Evolutionary conservation across 1,284 basidiomycete species (phyloP), one percentile per base, ranked within the genome.

Genomic region (Ustilago esculenta): DNA sequence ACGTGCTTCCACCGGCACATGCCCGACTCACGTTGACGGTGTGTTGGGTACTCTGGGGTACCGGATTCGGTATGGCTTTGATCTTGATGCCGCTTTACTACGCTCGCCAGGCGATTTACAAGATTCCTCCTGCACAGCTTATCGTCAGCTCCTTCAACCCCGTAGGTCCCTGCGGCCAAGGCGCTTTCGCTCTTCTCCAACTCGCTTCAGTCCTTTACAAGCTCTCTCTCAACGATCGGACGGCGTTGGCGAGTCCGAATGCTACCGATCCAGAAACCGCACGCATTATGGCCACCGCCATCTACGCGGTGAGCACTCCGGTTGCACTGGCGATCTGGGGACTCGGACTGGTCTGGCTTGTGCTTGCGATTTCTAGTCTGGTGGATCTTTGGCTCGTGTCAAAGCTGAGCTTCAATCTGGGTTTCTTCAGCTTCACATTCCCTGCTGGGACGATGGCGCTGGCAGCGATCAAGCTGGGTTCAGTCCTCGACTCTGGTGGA

Each of bases 131-230:
- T 0, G 84, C 86, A 1, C 81, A 79, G 10, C 81, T 84, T 2
- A 85, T 90, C 32, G 81, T 89, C 34, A 88, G 87, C 3, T 84
- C 87, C 7, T 90, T 91, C 79, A 73, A 87, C 5, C 86, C 86
- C 2, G 75, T 87, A 1, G 86, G 85, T 10, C 85, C 85, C 0
- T 84, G 87, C 45, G 89, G 88, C 6, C 90, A 85, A 71, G 87
- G 87, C 21, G 86, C 86, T 0, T 89, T 86, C 77, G 87, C 86
- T 0, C 80, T 89, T 32, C 81, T 89, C 7, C 70, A 86, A 3
- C 84, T 88, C 40, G 46, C 74, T 2, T 55, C 52, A 3, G 52
- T 64, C 1, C 46, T 75, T 9, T 51, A 49, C 39, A 54, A 68
- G 17, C 25, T 79, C 7, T n/a, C 33, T 11, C 36, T 43, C 3